These are phyloP conservation scores for Puccinia polysora DNA, from an alignment of 1,284 basidiomycete genomes.

Conservation along the genomic window DNA sequence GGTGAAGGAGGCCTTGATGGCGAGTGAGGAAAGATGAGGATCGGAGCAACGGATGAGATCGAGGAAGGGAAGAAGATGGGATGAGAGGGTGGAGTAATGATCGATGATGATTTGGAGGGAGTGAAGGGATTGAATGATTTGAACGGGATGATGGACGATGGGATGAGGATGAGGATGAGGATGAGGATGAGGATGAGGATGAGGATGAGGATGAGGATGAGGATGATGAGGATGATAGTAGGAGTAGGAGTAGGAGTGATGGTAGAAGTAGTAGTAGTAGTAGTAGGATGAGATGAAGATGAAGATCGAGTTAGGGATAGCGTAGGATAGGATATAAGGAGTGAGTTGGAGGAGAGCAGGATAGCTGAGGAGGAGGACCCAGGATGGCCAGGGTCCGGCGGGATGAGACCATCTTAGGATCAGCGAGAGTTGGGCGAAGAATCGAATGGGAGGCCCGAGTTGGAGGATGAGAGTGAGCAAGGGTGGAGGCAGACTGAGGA, in stretches of 20 bases:
- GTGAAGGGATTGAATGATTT: neutral
- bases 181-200: neutral
- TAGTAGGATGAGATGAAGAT: constrained; percentile 8
- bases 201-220: neutral
- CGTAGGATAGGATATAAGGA: neutral
- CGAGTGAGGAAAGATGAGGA: neutral
- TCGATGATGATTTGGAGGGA: constrained; percentile 27
- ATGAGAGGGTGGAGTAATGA: constrained; percentile 1
- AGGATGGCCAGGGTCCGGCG: constrained; percentile 11
- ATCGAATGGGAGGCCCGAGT: neutral
- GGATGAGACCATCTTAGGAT: constrained; percentile 27
- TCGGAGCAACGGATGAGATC: neutral
- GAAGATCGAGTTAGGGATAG: neutral
- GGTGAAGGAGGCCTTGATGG: constrained; percentile 21
- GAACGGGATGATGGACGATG: neutral
- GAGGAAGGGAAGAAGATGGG: neutral
- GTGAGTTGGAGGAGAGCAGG: neutral
- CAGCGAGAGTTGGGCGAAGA: neutral
- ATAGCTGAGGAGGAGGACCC: constrained; percentile 20
- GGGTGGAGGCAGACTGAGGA: constrained; percentile 12
- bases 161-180: neutral
- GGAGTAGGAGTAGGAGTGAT: too few species aligned
- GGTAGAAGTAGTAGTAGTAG: neutral
- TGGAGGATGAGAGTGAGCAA: neutral
- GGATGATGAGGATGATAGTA: too few species aligned